Evolutionary conservation across 208 protist genomes (phyloP), one percentile per base, ranked within the genome.

Genomic region (Leishmania turanica): DNA sequence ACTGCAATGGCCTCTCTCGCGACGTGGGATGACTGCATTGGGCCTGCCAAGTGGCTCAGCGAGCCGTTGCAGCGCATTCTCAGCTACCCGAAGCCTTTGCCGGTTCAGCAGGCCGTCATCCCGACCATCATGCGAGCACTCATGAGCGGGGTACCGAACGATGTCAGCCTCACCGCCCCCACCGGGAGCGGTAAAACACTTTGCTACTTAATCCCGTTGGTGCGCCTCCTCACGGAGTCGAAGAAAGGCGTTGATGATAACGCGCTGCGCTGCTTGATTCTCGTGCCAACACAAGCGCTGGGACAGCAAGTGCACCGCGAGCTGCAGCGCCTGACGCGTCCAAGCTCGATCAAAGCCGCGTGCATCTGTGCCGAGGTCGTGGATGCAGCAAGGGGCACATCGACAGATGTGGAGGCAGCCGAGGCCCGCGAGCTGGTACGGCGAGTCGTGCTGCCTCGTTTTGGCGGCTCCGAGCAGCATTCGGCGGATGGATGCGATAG

Each of bases 171-270:
- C 74, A 96, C 93, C 17, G 93, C 95, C n/a, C 95, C 95, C 9
- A 98, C 95, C 47, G 95, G 95, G 1, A 97, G 93, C 71, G 95
- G 95, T 40, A 98, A 98, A 76, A 98, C 95, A 42, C 89, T 98
- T 9, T 98, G 95, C 79, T 98, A 97, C 80, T 83, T 98, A 19
- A 58, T 98, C 1, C 95, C 95, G 1, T 82, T 96, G 81, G 88
- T 98, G 49, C 85, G 79, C 11, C 72, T 97, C 34, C 84, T 96
- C 54, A 87, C 91, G 9, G 86, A 88, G 62, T 82, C 83, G 62
- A 96, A 96, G 80, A 80, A 78, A 13, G 85, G 80, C n/a, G 87
- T 79, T 13, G 72, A 92, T 47, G 91, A 96, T 79, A 84, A 90
- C 77, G 87, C 87, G 47, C 84, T 97, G 42, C 95, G 93, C 34